Conservation (phyloP, 1,139 yeast species). For the Taiozyma onychis region DNA sequence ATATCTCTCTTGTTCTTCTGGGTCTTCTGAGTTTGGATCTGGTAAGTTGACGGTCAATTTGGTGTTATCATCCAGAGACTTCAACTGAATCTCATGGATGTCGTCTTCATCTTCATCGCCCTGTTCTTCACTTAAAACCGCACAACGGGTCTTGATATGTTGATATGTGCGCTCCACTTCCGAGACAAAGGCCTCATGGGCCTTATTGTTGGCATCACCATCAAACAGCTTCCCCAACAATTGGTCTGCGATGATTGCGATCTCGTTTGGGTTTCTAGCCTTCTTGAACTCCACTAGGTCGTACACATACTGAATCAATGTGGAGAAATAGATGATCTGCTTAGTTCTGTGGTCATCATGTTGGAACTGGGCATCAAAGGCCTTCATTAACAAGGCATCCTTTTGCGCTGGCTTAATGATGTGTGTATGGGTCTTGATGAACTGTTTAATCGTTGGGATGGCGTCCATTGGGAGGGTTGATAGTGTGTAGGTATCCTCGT, state of each 20-base stretch:
- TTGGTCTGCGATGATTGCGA: constrained; percentile 56
- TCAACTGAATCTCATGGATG: constrained; percentile 67
- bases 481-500: constrained; percentile 63
- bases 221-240: constrained; percentile 63
- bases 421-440: constrained; percentile 47
- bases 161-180: constrained; percentile 67
- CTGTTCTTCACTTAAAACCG: constrained; percentile 46
- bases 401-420: constrained; percentile 81
- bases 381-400: constrained; percentile 89
- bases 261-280: constrained; percentile 28
- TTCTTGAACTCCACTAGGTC: constrained; percentile 49
- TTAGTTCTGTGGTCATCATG: constrained; percentile 48
- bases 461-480: constrained; percentile 50
- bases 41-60: constrained; percentile 75
- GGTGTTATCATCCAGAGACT: constrained; percentile 80
- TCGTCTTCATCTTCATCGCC: constrained; percentile 22
- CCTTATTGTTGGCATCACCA: constrained; percentile 45
- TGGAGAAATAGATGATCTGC: constrained; percentile 72
- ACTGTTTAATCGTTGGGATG: constrained; percentile 43
- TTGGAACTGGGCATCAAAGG: constrained; percentile 76
- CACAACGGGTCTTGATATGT: constrained; percentile 75
- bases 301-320: constrained; percentile 70
- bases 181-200: constrained; percentile 57
- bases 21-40: constrained; percentile 37
- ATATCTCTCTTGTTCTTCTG: constrained; percentile 46